phyloP scores from a whole-genome alignment of 192 early-diverging fungal species.

The Coemansia sp. region DNA sequence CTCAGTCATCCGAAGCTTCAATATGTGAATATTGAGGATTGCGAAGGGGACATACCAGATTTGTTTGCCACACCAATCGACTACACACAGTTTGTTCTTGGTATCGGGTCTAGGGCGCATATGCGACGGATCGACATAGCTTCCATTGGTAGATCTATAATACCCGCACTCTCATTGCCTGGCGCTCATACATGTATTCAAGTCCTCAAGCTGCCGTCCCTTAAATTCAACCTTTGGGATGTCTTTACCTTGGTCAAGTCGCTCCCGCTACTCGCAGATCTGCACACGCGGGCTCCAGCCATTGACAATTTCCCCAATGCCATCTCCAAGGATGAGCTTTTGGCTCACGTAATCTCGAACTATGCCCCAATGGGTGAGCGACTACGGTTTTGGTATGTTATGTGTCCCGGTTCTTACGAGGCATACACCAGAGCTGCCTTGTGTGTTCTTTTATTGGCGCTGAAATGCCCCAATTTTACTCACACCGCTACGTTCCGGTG shows the following conservation, averaged over 20 bases:
- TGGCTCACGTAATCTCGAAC: neutral
- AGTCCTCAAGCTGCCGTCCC: neutral
- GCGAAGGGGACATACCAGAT: neutral
- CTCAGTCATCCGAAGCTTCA: neutral
- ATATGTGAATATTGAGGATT: neutral
- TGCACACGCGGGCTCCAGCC: neutral
- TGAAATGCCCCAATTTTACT: too few relatives aligned
- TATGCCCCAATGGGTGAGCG: neutral
- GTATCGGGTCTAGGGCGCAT: neutral
- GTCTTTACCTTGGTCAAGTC: neutral
- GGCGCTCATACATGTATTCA: neutral
- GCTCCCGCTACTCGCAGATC: neutral
- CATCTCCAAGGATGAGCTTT: neutral
- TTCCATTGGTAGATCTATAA: too few relatives aligned
- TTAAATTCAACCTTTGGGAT: neutral
- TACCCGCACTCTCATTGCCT: neutral
- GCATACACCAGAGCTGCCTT: too few relatives aligned
- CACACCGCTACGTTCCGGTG: too few relatives aligned
- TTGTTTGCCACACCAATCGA: neutral
- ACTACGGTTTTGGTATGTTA: neutral
- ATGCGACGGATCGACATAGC: too few relatives aligned
- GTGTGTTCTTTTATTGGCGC: too few relatives aligned
- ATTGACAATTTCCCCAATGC: too few relatives aligned
- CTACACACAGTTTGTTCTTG: neutral
- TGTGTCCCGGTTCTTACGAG: neutral